A percentile compares a stretch with the other conserved stretches of the same genome.
phyloP scores from a whole-genome alignment of 2,329 filamentous ascomycete genomes.

The Botrytis pseudocinerea region DNA sequence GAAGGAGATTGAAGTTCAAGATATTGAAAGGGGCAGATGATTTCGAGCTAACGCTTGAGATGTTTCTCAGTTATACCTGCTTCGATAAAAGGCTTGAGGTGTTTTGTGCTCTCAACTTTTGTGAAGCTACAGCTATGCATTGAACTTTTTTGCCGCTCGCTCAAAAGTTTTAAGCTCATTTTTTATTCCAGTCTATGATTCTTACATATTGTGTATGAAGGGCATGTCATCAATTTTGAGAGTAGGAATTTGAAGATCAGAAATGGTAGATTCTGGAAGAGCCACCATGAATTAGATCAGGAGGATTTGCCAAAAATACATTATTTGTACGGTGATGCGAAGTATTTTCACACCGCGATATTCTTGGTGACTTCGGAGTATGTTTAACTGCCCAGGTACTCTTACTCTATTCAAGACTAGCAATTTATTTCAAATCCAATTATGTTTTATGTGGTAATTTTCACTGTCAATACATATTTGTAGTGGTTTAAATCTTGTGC shows the following conservation, averaged over 20 bases:
- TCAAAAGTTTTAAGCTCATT: background rate
- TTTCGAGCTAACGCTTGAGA: background rate
- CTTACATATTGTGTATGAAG: background rate
- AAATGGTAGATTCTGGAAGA: background rate
- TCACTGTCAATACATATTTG: background rate
- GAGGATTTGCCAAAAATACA: background rate
- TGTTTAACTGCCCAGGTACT: background rate
- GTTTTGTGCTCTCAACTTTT: background rate
- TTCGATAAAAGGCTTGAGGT: background rate
- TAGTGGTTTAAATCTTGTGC: too few species aligned
- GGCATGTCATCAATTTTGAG: background rate
- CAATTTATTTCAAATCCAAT: background rate
- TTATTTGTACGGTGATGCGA: background rate
- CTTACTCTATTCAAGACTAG: background rate
- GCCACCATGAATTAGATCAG: background rate
- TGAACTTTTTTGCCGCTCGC: background rate
- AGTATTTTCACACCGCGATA: background rate
- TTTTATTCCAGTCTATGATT: background rate
- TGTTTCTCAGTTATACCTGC: background rate
- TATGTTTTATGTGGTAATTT: background rate
- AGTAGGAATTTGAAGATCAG: background rate
- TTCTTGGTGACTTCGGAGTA: background rate
- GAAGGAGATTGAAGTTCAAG: background rate
- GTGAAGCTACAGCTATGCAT: background rate
- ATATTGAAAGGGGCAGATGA: background rate